These are phyloP conservation scores for Ballota nigra DNA, from an alignment of 257 asterid genomes.

Conservation along the genomic window DNA sequence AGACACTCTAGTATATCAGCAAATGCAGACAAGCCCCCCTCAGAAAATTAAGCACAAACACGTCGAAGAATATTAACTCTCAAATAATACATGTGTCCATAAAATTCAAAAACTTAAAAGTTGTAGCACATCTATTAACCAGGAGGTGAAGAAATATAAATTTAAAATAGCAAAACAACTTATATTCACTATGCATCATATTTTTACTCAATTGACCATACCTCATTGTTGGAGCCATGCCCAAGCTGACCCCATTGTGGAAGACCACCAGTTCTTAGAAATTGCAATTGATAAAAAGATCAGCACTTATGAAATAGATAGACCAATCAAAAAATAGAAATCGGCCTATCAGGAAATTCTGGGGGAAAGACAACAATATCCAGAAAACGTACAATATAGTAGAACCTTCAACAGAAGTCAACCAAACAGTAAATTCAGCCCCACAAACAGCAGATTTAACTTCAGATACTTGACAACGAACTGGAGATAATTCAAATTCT, in stretches of 20 bases:
- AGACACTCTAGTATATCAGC: background rate
- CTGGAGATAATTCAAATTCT: slow-evolving; percentile 84
- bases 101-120: background rate
- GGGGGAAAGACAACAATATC: slow-evolving; percentile 18
- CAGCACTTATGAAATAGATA: slow-evolving; percentile 25
- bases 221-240: slow-evolving; percentile 95
- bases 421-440: slow-evolving; percentile 93
- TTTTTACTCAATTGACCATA: slow-evolving; percentile 23
- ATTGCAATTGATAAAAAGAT: slow-evolving; percentile 26
- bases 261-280: slow-evolving; percentile 87
- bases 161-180: background rate
- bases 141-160: background rate
- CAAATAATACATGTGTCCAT: background rate
- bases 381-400: slow-evolving; percentile 80
- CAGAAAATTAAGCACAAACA: slow-evolving; percentile 8
- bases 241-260: slow-evolving; percentile 99
- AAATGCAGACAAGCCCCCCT: background rate
- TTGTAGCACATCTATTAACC: background rate
- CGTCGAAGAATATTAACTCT: background rate
- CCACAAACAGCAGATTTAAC: slow-evolving; percentile 70
- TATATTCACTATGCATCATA: background rate
- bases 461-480: slow-evolving; percentile 68
- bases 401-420: slow-evolving; percentile 86
- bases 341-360: background rate
- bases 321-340: background rate